Evolutionary conservation across 2,329 filamentous ascomycete genomes (phyloP), one percentile per base, ranked within the genome.

Genomic region (Camillea tinctor): DNA sequence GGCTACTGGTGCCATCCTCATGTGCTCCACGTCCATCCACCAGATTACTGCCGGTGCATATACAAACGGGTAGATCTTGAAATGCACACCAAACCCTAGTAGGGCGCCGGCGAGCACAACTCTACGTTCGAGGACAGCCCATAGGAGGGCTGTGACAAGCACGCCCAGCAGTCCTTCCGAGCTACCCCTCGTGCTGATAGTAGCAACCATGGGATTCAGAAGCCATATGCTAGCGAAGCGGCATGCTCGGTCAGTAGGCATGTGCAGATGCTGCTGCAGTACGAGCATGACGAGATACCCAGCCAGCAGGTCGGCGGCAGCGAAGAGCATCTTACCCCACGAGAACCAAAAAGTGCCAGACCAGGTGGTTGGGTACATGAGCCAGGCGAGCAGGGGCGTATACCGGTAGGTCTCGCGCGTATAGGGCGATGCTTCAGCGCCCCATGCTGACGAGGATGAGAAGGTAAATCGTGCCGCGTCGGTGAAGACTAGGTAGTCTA

Each of bases 31-130:
- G 66, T 91, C 90, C 78, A 94, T 86, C 89, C 89, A 93, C 88
- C 89, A 93, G 4, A 92, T 75, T 50, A 95, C 88, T 2, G 89
- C 88, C 0, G 88, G 86, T 1, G 91, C 94, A 75, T 99, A 99
- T 61, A 99, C 92, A 75, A 98, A 97, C 0, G 95, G 95, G 71
- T 99, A 99, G 62, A 99, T 98, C 81, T 99, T 99, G 78, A 99
- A 96, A 77, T 99, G 95, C 23, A 98, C 93, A 1, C 87, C 87
- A 24, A 97, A 77, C 0, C 95, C 95, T 2, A 99, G 80, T 26
- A 98, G 74, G 2, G 88, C 65, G 0, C 91, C 94, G 0, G 93
- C 90, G 8, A 96, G 72, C 1, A 76, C 70, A 19, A 90, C 78
- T n/a, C 80, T 80, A 55, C 81, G 81, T 55, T 84, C 80, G 64